Evolutionary conservation across 2,329 filamentous ascomycete genomes (phyloP), one percentile per base, ranked within the genome.

Genomic region (Madurella fahalii): DNA sequence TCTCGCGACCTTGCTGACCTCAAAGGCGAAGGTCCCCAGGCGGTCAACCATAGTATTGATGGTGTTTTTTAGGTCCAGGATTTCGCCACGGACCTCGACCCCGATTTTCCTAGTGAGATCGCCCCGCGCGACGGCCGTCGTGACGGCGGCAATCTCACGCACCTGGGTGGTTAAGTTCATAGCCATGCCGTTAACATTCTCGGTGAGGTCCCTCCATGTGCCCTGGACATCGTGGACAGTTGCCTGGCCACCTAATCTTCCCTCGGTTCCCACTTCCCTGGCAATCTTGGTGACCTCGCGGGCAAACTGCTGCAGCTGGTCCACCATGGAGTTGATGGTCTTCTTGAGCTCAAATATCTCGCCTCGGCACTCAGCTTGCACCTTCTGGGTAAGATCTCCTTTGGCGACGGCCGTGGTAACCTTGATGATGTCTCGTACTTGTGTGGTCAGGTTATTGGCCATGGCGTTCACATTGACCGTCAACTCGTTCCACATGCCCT

Each of bases 31-130:
- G 44, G 93, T 93, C 64, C 95, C 90, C 43, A 97, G 80, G 65
- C 95, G 91, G 71, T 97, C 93, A 69, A 97, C 94, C 93, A 97
- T 97, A 68, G 89, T 95, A 72, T 97, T 97, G 76, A 97, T 97
- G 8, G 93, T 99, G 66, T 92, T 90, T 75, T 99, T 99, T 59
- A 99, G 78, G 68, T 95, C 90, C 50, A 95, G 75, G 64, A 99
- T 97, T 74, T 99, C 94, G 67, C 93, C 93, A 70, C 91, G 85
- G 50, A 91, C 94, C 64, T 95, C 90, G 60, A 95, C 90, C 58
- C 90, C 88, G 68, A 99, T 96, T 77, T 96, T 97, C 74, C 94
- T 90, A 58, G 90, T 95, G 59, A 99, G 77, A 72, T 99, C 93
- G 67, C 93, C 93, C 70, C 88, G 89, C 49, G 93, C 93, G 58